Conservation (phyloP, 352 stramenopile species). For the Pilasporangium apinafurcum region DNA sequence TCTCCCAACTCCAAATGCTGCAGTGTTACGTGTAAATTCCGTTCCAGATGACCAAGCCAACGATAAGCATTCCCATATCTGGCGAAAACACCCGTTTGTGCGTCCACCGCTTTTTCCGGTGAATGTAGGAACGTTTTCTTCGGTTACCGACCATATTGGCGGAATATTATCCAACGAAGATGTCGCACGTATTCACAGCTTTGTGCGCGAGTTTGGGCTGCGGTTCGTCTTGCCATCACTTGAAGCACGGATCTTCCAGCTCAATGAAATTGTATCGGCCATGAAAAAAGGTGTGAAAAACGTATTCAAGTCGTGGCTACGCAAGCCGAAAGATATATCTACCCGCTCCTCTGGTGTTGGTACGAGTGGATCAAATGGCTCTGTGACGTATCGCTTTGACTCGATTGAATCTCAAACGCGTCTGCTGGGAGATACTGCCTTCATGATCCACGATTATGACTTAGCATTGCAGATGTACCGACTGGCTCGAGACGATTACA, state of each 20-base stretch:
- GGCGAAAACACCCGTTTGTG: constrained; percentile 60
- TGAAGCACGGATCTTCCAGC: constrained; percentile 74
- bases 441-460: constrained; percentile 88
- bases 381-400: constrained; percentile 65
- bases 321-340: constrained; percentile 79
- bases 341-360: no score
- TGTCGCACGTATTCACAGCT: constrained; percentile 45
- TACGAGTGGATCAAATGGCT: constrained; percentile 6
- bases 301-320: constrained; percentile 88
- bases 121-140: constrained; percentile 22
- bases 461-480: constrained; percentile 87
- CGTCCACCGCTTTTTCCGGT: constrained; percentile 34
- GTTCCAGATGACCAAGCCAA: constrained; percentile 20
- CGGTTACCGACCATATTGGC: constrained; percentile 20
- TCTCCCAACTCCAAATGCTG: constrained; percentile 32
- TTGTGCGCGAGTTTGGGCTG: constrained; percentile 74
- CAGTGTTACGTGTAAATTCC: constrained; percentile 71
- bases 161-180: constrained; percentile 64
- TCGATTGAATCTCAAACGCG: constrained; percentile 88
- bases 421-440: constrained; percentile 84
- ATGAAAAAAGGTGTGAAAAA: constrained; percentile 92
- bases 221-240: constrained; percentile 76
- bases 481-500: constrained; percentile 88
- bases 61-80: constrained; percentile 22
- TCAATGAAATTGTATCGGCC: constrained; percentile 86